These are phyloP conservation scores for Carex littledalei DNA, from an alignment of 176 grass and related monocot species.

Conservation along the genomic window DNA sequence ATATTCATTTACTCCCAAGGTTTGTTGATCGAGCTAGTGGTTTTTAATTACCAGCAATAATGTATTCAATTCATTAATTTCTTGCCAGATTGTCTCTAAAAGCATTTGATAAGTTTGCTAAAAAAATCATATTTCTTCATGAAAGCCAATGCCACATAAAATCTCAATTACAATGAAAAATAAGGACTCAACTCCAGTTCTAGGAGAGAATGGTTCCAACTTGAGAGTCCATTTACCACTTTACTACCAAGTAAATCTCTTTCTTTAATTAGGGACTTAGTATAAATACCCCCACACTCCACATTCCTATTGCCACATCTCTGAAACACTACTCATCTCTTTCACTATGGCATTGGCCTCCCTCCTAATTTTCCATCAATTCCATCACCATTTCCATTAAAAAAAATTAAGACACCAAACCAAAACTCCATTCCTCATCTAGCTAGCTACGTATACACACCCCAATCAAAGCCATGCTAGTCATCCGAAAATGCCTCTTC, in stretches of 20 bases:
- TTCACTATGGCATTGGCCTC: background rate
- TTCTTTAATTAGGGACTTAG: background rate
- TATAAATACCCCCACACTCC: background rate
- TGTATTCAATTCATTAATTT: background rate
- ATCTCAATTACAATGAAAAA: slow-evolving; percentile 7
- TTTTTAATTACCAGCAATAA: background rate
- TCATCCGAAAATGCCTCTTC: background rate
- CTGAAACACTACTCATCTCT: background rate
- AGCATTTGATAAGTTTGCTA: background rate
- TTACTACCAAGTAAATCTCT: background rate
- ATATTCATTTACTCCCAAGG: background rate
- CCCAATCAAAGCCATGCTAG: slow-evolving; percentile 13
- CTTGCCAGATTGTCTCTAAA: background rate
- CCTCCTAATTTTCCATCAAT: background rate
- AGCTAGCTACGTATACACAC: background rate
- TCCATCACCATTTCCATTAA: background rate
- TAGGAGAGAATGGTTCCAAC: background rate
- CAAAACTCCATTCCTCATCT: background rate
- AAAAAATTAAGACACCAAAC: background rate
- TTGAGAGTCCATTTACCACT: background rate
- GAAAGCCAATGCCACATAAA: slow-evolving; percentile 1
- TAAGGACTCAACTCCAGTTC: background rate
- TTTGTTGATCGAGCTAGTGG: background rate
- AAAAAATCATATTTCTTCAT: background rate
- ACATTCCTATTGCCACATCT: background rate